Percentiles rank a stretch among this genome's conserved stretches.
These are phyloP conservation scores for Candida sakaeoensis DNA, from an alignment of 805 yeast species.

Conservation along the genomic window DNA sequence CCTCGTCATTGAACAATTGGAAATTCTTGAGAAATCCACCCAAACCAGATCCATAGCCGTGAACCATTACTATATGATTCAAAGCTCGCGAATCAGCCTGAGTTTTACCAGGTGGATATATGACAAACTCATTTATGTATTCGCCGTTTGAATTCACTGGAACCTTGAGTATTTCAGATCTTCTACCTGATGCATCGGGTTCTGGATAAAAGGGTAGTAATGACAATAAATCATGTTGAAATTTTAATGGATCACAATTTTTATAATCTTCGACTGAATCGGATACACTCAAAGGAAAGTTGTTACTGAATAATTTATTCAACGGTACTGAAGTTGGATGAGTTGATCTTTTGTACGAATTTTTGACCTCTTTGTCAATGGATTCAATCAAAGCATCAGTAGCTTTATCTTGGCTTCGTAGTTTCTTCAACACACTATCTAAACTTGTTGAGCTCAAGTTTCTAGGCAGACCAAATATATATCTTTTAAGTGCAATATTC, in stretches of 20 bases:
- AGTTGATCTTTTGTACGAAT: constrained; percentile 47
- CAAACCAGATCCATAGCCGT: constrained; percentile 45
- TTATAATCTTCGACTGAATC: constrained; percentile 55
- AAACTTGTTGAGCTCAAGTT: neutral
- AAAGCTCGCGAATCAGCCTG: constrained; percentile 13
- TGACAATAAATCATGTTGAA: constrained; percentile 46
- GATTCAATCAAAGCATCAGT: neutral
- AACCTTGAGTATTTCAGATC: constrained; percentile 30
- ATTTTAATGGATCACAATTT: constrained; percentile 31
- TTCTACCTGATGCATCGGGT: constrained; percentile 24
- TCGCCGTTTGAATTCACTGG: constrained; percentile 21
- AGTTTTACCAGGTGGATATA: constrained; percentile 27
- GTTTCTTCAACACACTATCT: neutral
- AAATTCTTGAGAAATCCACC: constrained; percentile 42
- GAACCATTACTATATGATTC: constrained; percentile 42
- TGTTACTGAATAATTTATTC: constrained; percentile 45
- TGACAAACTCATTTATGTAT: constrained; percentile 39
- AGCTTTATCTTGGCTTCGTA: neutral
- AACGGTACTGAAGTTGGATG: constrained; percentile 69
- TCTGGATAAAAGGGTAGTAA: constrained; percentile 46
- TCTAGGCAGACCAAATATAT: neutral
- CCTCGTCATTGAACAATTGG: constrained; percentile 18
- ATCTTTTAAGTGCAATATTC: neutral
- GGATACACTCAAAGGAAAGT: constrained; percentile 54
- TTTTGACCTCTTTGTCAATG: neutral